A percentile compares a stretch with the other conserved stretches of the same genome.
Evolutionary conservation across 2,329 filamentous ascomycete species (phyloP).

Genomic region (Botrytis fragariae): DNA sequence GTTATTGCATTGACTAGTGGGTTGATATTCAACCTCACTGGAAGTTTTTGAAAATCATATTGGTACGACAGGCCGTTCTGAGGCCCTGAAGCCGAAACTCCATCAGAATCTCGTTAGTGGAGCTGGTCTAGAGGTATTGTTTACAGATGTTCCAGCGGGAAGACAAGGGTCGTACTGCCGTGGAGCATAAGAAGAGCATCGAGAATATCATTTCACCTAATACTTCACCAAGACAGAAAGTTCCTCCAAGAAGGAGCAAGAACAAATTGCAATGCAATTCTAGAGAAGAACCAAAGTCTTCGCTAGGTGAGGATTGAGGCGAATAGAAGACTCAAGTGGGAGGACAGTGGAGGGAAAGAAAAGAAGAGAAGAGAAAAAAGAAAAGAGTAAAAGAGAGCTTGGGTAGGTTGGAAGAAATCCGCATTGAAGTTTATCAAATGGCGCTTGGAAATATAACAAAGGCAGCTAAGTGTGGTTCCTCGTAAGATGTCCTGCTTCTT

Average conservation of each 20-base stretch:
- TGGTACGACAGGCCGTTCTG: neutral
- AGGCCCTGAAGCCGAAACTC: neutral
- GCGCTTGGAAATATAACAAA: rapidly evolving
- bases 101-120: neutral
- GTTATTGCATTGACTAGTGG: too few relatives aligned
- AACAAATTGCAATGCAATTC: neutral
- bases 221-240: neutral
- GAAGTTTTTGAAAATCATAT: too few relatives aligned
- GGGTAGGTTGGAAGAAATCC: neutral
- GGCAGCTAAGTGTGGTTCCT: too few relatives aligned
- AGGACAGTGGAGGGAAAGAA: neutral
- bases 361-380: neutral
- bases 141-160: neutral
- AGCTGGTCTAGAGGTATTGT: neutral
- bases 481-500: neutral
- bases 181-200: neutral
- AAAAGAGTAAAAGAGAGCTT: neutral
- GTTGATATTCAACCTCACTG: too few relatives aligned
- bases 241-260: neutral
- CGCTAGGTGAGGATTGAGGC: neutral
- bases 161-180: rapidly evolving
- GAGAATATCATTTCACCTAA: neutral
- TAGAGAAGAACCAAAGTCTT: neutral
- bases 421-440: neutral
- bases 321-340: neutral